phyloP scores from a whole-genome alignment of 169 alveolate species.

The Babesia gibsoni region DNA sequence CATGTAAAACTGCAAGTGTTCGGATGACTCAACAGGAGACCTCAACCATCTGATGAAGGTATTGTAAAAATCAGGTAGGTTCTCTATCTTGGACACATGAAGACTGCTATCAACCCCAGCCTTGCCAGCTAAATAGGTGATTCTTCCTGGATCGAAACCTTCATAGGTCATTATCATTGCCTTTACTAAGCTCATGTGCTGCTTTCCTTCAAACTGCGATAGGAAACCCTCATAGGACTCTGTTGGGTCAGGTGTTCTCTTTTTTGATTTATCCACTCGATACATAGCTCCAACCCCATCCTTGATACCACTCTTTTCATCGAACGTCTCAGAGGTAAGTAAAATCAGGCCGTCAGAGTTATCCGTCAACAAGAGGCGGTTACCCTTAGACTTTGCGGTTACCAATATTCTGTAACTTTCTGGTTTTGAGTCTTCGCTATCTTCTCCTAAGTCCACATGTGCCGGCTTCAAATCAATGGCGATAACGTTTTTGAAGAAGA shows the following conservation, averaged over 20 bases:
- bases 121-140: conserved; percentile 9
- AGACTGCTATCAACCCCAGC: conserved; percentile 16
- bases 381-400: not conserved
- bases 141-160: conserved; percentile 29
- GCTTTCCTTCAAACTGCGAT: conserved; percentile 5
- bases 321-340: conserved; percentile 20
- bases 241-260: conserved; percentile 28
- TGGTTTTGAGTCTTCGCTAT: not conserved
- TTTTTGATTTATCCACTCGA: not conserved
- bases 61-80: conserved; percentile 24
- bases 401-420: conserved; percentile 22
- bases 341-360: conserved; percentile 24
- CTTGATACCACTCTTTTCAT: conserved; percentile 28
- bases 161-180: conserved; percentile 46
- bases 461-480: conserved; percentile 44
- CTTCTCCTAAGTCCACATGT: not conserved
- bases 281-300: conserved; percentile 48
- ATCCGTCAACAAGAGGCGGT: conserved; percentile 33
- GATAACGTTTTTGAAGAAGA: conserved; percentile 31
- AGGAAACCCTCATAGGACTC: conserved; percentile 21
- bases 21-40: not conserved
- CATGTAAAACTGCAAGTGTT: not conserved
- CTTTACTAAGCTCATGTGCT: conserved; percentile 49
- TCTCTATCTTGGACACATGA: conserved; percentile 36
- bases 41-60: conserved; percentile 22